Base-by-base conservation (phyloP, 164 flowering plant genomes). In the Litsea cubeba region DNA sequence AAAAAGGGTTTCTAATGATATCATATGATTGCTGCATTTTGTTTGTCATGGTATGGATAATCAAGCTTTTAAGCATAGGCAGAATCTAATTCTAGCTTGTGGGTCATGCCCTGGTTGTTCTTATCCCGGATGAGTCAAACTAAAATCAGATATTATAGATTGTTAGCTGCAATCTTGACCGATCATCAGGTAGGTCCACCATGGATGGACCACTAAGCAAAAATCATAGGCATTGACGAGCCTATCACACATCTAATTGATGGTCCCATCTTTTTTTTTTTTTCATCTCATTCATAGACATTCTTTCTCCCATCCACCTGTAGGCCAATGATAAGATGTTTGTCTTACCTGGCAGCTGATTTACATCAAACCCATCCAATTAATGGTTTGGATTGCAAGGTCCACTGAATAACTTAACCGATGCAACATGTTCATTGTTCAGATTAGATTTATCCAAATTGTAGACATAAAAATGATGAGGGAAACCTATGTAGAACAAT, bases 11-110 rank as follows among this genome's bases (percentile, higher is more conserved):
- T 28, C 25, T 50, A 51, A 50, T 70, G 32, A 23, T 70, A 51
- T 25, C 46, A 71, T 58, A 51, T 71, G 64, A 71, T 71, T 71
- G 73, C 65, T 28, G 10, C 23, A 71, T 18, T 28, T 71, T 71
- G 5, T 22, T 70, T 25, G 17, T 20, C 17, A 69, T 69, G 8
- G 10, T 12, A 8, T 70, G n/a, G 62, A 50, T 70, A 50, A 50
- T 70, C 20, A 50, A 60, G 40, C 62, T 49, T 68, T n/a, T 4
- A 22, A 63, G 26, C 12, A 12, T 63, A 10, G 22, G 12, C 2
- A 63, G 28, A 24, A 5, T 40, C 46, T 8, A 22, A 22, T 17
- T 63, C 1, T 22, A 3, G 12, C 26, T 10, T 22, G 24, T 22
- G 22, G 22, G n/a, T 12, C 12, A 2, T 23, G 12, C 23, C 24